Evolutionary conservation across 2,329 filamentous ascomycete species (phyloP).

Genomic region (Aspergillus puulaauensis): DNA sequence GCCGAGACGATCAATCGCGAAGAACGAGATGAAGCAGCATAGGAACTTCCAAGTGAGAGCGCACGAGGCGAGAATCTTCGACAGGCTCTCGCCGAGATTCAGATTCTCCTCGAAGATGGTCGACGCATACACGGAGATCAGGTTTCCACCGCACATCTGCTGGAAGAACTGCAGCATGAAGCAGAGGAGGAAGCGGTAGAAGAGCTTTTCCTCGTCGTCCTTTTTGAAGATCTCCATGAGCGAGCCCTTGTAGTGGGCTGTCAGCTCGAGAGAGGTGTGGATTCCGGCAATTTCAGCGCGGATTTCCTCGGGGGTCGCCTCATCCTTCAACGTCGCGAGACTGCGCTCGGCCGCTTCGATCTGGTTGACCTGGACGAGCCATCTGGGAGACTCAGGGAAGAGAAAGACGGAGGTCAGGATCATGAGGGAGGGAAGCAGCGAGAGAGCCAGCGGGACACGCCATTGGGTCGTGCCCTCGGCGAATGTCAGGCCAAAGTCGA

Average conservation of each 20-base stretch:
- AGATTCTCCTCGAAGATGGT: slow-evolving; percentile 19
- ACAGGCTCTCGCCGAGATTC: slow-evolving; percentile 11
- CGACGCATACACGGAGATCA: slow-evolving; percentile 43
- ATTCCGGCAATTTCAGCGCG: slow-evolving; percentile 20
- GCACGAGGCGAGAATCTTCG: slow-evolving; percentile 44
- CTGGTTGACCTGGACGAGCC: slow-evolving; percentile 22
- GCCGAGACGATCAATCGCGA: slow-evolving; percentile 41
- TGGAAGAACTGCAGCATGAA: slow-evolving; percentile 44
- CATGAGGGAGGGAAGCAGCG: slow-evolving; percentile 53
- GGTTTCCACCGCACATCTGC: slow-evolving; percentile 34
- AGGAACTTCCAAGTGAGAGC: slow-evolving; percentile 44
- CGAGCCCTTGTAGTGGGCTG: slow-evolving; percentile 10
- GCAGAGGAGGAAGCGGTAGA: slow-evolving; percentile 19
- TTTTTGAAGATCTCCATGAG: slow-evolving; percentile 19
- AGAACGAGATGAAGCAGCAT: slow-evolving; percentile 36
- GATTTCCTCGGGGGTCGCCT: slow-evolving; percentile 10
- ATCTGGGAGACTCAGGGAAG: slow-evolving; percentile 51
- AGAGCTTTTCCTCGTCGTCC: slow-evolving; percentile 19
- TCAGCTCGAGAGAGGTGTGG: slow-evolving; percentile 19
- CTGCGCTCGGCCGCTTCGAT: slow-evolving; percentile 15
- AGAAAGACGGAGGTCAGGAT: slow-evolving; percentile 47
- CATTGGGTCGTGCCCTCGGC: slow-evolving; percentile 46
- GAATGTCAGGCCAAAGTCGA: slow-evolving; percentile 49
- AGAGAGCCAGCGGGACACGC: slow-evolving; percentile 57
- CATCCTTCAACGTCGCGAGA: slow-evolving; percentile 17